These are phyloP conservation scores for Fraxinus anomala DNA, from an alignment of 257 asterid species.

Conservation along the genomic window DNA sequence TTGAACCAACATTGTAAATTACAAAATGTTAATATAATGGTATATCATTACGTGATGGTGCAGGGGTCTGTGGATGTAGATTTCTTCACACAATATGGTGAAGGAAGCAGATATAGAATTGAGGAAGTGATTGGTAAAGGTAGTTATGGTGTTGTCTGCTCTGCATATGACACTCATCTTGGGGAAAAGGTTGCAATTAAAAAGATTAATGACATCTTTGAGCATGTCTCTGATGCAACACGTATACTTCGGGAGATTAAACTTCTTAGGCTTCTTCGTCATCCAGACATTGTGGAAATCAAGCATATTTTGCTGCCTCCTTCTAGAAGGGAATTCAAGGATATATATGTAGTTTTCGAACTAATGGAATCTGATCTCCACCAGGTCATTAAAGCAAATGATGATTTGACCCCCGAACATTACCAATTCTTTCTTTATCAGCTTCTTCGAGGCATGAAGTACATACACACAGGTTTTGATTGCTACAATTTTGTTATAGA, in stretches of 20 bases:
- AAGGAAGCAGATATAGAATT: constrained; percentile 85
- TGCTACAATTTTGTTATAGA: background rate
- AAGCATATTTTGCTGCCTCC: constrained; percentile 94
- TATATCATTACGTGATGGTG: constrained; percentile 10
- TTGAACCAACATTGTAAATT: background rate
- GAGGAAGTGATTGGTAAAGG: constrained; percentile 99
- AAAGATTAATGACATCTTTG: constrained; percentile 91
- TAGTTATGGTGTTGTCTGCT: constrained; percentile 95
- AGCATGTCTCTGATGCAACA: constrained; percentile 95
- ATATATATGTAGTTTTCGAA: constrained; percentile 90
- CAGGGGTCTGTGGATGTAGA: constrained; percentile 78
- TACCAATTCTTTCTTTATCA: constrained; percentile 64
- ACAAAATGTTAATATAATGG: background rate
- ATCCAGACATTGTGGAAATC: constrained; percentile 95
- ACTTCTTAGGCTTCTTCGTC: constrained; percentile 95
- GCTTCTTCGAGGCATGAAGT: constrained; percentile 69
- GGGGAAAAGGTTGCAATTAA: constrained; percentile 95
- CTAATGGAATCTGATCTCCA: constrained; percentile 96
- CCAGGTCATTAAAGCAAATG: constrained; percentile 83
- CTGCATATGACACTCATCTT: constrained; percentile 85
- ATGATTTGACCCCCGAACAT: constrained; percentile 64
- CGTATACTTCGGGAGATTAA: constrained; percentile 93
- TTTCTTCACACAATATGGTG: constrained; percentile 96
- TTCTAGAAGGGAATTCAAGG: constrained; percentile 91
- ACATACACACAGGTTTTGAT: constrained; percentile 56